Conservation (phyloP, 2,329 filamentous ascomycete species). For the Moelleriella libera region DNA sequence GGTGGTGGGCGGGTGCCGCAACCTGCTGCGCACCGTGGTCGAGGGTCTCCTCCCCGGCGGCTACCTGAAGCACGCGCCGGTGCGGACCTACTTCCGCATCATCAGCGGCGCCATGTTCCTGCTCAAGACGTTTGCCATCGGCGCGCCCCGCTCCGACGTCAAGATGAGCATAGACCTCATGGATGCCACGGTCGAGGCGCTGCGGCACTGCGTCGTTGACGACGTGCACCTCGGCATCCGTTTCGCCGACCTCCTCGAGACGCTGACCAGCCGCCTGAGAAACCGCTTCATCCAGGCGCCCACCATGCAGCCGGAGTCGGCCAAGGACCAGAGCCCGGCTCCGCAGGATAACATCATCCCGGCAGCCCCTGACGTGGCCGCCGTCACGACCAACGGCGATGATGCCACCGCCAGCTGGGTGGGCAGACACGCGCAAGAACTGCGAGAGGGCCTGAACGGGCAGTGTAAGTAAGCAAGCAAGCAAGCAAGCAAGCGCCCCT, state of each 20-base stretch:
- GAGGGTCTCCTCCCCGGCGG: slow-evolving; percentile 60
- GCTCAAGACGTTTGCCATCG: slow-evolving; percentile 71
- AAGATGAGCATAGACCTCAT: slow-evolving; percentile 62
- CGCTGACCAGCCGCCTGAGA: slow-evolving; percentile 58
- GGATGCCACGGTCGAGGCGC: slow-evolving; percentile 58
- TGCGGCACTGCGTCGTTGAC: slow-evolving; percentile 68
- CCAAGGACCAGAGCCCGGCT: slow-evolving; percentile 26
- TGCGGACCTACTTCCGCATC: slow-evolving; percentile 76
- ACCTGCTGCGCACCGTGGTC: slow-evolving; percentile 63
- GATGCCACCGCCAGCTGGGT: slow-evolving; percentile 16
- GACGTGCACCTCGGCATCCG: slow-evolving; percentile 76
- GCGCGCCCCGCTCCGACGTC: slow-evolving; percentile 65
- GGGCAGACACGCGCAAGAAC: slow-evolving; percentile 22
- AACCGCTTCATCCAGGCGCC: slow-evolving; percentile 59
- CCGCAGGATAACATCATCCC: slow-evolving; percentile 3
- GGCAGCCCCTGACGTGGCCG: neutral
- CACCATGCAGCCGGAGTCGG: slow-evolving; percentile 25
- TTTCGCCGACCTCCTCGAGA: slow-evolving; percentile 72
- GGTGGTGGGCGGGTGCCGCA: slow-evolving; percentile 65
- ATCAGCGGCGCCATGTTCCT: slow-evolving; percentile 77
- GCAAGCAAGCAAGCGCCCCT: too few species aligned
- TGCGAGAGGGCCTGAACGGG: slow-evolving; percentile 24
- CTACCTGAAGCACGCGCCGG: slow-evolving; percentile 70
- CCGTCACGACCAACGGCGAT: slow-evolving; percentile 2
- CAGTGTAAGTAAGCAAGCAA: slow-evolving; percentile 15